These are phyloP conservation scores for Thymus quinquecostatus DNA, from an alignment of 257 asterid genomes.

Conservation along the genomic window DNA sequence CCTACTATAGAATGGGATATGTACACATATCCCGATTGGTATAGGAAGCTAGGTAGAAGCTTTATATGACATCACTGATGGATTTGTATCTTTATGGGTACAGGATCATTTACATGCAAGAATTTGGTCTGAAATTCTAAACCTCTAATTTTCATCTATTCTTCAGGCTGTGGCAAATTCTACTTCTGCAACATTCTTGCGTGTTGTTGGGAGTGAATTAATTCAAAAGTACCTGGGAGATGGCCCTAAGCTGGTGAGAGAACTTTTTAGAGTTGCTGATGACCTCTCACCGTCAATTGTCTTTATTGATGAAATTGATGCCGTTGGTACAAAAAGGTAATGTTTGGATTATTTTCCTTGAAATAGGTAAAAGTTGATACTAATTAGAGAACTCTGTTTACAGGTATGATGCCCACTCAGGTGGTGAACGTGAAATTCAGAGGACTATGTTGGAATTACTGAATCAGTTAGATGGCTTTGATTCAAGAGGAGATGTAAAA, in stretches of 20 bases:
- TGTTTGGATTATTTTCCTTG: conserved; percentile 5
- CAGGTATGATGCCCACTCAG: conserved; percentile 95
- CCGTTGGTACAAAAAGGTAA: conserved; percentile 91
- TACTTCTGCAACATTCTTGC: conserved; percentile 94
- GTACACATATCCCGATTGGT: neutral
- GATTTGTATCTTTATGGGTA: neutral
- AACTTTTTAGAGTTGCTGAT: conserved; percentile 95
- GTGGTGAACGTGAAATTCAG: conserved; percentile 98
- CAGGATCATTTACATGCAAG: neutral
- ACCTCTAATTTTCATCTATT: conserved; percentile 18
- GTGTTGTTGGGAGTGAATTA: conserved; percentile 95
- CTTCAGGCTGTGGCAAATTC: conserved; percentile 95
- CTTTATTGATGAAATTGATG: conserved; percentile 94
- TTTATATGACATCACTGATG: neutral
- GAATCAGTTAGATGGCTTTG: conserved; percentile 93
- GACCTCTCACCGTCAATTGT: conserved; percentile 94
- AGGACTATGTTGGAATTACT: conserved; percentile 91
- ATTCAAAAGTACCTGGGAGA: conserved; percentile 95
- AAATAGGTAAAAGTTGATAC: conserved; percentile 9
- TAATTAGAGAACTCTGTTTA: conserved; percentile 18
- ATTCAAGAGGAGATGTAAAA: conserved; percentile 93
- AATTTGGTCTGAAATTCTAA: neutral
- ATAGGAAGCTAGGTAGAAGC: conserved; percentile 9
- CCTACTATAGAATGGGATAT: too few relatives aligned
- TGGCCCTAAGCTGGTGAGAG: conserved; percentile 96